phyloP scores from a whole-genome alignment of 2,329 filamentous ascomycete genomes.

The Exophiala calicioides region DNA sequence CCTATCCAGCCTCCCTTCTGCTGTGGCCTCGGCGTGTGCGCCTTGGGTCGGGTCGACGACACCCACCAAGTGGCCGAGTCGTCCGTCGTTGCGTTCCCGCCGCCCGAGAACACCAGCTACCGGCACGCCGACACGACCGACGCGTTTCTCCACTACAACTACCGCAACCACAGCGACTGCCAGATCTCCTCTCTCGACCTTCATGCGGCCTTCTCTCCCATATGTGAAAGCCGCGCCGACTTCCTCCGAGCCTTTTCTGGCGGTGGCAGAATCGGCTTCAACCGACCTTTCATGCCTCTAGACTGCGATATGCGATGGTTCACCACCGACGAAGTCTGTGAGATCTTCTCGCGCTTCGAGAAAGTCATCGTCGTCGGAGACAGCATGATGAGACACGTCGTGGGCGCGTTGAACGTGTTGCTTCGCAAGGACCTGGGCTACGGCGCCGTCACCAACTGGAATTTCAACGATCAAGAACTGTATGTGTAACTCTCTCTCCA shows the following conservation, averaged over 20 bases:
- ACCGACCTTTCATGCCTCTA: conserved; percentile 49
- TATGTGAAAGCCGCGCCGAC: conserved; percentile 40
- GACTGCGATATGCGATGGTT: conserved; percentile 53
- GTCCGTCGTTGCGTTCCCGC: conserved; percentile 26
- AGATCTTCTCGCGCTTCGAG: conserved; percentile 49
- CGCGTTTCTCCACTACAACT: conserved; percentile 46
- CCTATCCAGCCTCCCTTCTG: conserved; percentile 8
- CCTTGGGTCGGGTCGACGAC: conserved; percentile 1
- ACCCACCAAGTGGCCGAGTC: conserved; percentile 1
- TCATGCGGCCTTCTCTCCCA: conserved; percentile 40
- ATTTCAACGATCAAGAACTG: conserved; percentile 48
- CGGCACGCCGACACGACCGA: conserved; percentile 38
- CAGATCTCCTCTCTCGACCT: conserved; percentile 50
- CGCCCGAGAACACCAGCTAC: conserved; percentile 33
- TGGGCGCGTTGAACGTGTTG: conserved; percentile 50
- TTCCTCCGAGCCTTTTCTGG: conserved; percentile 47
- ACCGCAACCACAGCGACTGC: conserved; percentile 42
- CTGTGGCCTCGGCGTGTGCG: conserved; percentile 2
- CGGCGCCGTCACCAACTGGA: conserved; percentile 53
- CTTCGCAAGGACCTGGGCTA: conserved; percentile 51
- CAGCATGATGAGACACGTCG: conserved; percentile 53
- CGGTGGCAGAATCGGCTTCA: conserved; percentile 48
- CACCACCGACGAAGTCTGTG: conserved; percentile 48
- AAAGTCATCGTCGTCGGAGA: conserved; percentile 52
- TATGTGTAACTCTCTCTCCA: conserved; percentile 23